These are phyloP conservation scores for Avena sativa DNA, from an alignment of 176 grass and related monocot species.

Conservation along the genomic window DNA sequence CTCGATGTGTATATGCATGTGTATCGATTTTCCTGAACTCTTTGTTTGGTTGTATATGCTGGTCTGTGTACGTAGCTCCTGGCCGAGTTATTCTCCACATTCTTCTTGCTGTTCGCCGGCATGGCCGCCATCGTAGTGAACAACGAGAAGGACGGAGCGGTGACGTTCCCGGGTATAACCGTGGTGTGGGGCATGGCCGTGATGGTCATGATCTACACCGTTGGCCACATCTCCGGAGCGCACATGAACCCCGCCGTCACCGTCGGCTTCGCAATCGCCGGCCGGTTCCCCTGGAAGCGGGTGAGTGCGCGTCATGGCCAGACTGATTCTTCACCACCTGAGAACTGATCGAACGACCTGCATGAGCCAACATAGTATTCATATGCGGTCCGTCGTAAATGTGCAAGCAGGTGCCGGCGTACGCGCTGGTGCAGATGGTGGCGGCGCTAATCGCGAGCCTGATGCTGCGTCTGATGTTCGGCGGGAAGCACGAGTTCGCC, in stretches of 20 bases:
- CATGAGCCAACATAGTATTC: background rate
- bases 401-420: constrained; percentile 61
- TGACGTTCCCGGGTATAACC: constrained; percentile 75
- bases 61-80: constrained; percentile 46
- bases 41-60: background rate
- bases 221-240: constrained; percentile 86
- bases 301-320: constrained; percentile 6
- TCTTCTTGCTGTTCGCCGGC: constrained; percentile 85
- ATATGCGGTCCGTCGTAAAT: background rate
- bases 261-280: constrained; percentile 68
- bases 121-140: constrained; percentile 61
- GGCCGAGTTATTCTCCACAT: constrained; percentile 76
- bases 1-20: background rate
- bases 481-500: constrained; percentile 24
- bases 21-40: too few species aligned
- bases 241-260: constrained; percentile 92
- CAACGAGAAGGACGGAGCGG: constrained; percentile 39
- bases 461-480: constrained; percentile 67
- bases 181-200: constrained; percentile 75
- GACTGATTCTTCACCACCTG: background rate
- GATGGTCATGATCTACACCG: constrained; percentile 82
- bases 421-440: constrained; percentile 48
- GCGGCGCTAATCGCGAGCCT: constrained; percentile 51
- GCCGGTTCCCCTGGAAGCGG: constrained; percentile 79
- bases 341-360: background rate